Base-by-base conservation (phyloP, 1,284 basidiomycete species). In the Trametes polyzona region DNA sequence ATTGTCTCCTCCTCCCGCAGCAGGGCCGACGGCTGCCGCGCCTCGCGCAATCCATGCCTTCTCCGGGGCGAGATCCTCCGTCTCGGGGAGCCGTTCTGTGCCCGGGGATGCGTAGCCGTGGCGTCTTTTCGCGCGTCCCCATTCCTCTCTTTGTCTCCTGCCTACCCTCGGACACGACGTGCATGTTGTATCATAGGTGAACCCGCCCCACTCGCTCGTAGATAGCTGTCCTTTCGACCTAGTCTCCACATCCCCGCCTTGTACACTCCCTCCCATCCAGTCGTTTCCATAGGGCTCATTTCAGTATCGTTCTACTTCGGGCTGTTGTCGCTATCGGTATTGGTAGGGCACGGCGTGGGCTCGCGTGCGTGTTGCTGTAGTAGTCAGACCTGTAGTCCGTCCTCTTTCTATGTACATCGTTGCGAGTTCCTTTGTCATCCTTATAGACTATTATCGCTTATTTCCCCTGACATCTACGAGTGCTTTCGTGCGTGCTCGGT, bases 131-230 rank as follows among this genome's bases (percentile, higher is more conserved):
- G n/a, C n/a, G n/a, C n/a, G n/a, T n/a, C n/a, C n/a, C n/a, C n/a
- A n/a, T n/a, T n/a, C n/a, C n/a, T n/a, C n/a, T n/a, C n/a, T n/a
- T n/a, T n/a, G n/a, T n/a, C n/a, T n/a, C n/a, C n/a, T n/a, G n/a
- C n/a, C n/a, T n/a, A n/a, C 21, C 33, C 17, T 29, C 35, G 23
- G 24, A 37, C 46, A 35, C 30, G 30, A 14, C 16, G 7, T 16
- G 23, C 46, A 26, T 47, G 32, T 23, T 47, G 48, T 50, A 50
- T 29, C 24, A 40, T 23, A 50, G n/a, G n/a, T n/a, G n/a, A n/a
- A n/a, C n/a, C n/a, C n/a, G n/a, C n/a, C n/a, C n/a, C 9, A 3
- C 21, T 39, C 36, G 36, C 36, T 40, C 47, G 39, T 50, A 50
- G 37, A 50, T 11, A 23, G 16, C 33, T 35, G 37, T 24, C 10